Percentiles rank a stretch among this genome's conserved stretches.
These are phyloP conservation scores for Linum trigynum DNA, from an alignment of 345 rosid genomes.

Conservation along the genomic window DNA sequence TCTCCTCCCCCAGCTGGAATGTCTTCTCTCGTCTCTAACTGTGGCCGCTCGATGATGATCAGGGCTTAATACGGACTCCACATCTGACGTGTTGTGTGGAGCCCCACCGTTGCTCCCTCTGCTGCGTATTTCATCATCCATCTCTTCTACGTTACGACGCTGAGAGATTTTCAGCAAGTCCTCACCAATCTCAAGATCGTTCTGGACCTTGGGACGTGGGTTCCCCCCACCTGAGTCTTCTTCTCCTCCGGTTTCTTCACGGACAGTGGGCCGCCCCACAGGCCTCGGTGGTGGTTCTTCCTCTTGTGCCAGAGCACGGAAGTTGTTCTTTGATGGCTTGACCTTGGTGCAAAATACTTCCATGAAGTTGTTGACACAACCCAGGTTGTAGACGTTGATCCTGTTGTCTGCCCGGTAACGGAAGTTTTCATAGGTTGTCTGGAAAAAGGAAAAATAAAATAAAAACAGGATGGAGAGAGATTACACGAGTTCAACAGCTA, in stretches of 20 bases:
- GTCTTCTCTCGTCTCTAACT: constrained; percentile 56
- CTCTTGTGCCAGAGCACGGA: constrained; percentile 56
- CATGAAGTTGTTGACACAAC: constrained; percentile 51
- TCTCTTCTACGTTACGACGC: constrained; percentile 63
- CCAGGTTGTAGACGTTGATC: constrained; percentile 48
- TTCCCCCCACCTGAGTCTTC: constrained; percentile 42
- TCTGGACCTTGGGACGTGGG: constrained; percentile 80
- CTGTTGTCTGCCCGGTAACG: constrained; percentile 74
- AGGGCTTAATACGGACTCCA: constrained; percentile 40
- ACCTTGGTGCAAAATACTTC: constrained; percentile 68
- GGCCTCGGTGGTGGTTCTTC: constrained; percentile 38
- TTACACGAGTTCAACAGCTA: background rate
- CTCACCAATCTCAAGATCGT: constrained; percentile 79
- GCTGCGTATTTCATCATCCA: constrained; percentile 48
- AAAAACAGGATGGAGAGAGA: background rate
- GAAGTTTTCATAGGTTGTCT: constrained; percentile 96
- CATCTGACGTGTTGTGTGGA: constrained; percentile 38
- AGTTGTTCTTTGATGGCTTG: constrained; percentile 70
- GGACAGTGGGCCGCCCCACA: constrained; percentile 24
- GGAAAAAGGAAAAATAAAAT: constrained; percentile 10
- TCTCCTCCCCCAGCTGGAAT: constrained; percentile 75
- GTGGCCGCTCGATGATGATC: constrained; percentile 59
- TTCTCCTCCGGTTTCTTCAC: constrained; percentile 36
- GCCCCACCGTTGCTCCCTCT: constrained; percentile 66
- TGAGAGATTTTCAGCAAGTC: constrained; percentile 85